A percentile compares a stretch with the other conserved stretches of the same genome.
Conservation (phyloP, 345 rosid species). For the Turnera subulata region DNA sequence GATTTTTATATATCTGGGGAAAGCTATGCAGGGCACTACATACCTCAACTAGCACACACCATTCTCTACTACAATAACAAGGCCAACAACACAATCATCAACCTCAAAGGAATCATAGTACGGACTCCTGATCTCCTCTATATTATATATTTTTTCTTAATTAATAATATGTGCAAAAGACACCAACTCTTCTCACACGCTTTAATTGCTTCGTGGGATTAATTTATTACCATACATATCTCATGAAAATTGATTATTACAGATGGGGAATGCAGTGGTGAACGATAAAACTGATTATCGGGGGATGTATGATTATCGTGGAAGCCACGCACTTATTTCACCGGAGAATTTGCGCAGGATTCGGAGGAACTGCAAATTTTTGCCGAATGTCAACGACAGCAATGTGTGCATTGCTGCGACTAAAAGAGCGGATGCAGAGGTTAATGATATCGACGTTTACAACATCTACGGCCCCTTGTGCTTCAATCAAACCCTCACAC, state of each 20-base stretch:
- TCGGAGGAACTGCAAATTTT: constrained; percentile 45
- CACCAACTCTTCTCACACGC: no score
- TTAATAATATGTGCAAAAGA: no score
- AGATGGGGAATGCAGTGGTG: constrained; percentile 87
- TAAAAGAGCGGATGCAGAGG: constrained; percentile 15
- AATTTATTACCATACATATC: no score
- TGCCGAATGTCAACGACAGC: constrained; percentile 29
- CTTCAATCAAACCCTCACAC: constrained; percentile 41
- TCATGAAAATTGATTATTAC: constrained; percentile 12
- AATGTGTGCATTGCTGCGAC: constrained; percentile 37
- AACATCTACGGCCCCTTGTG: constrained; percentile 75
- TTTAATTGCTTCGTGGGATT: no score
- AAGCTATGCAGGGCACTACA: constrained; percentile 37
- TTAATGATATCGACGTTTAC: constrained; percentile 45
- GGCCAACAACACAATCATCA: constrained; percentile 18
- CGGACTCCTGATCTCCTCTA: no score
- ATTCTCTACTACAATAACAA: constrained; percentile 20
- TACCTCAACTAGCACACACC: constrained; percentile 30
- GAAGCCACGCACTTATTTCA: constrained; percentile 62
- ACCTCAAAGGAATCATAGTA: constrained; percentile 29
- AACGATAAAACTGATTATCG: constrained; percentile 56
- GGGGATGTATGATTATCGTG: constrained; percentile 69
- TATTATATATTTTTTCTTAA: no score
- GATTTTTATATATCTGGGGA: constrained; percentile 36
- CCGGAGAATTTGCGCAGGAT: constrained; percentile 27